A percentile compares a stretch with the other conserved stretches of the same genome.
These are phyloP conservation scores for Tetrahymena malaccensis DNA, from an alignment of 73 alveolate species.

Conservation along the genomic window DNA sequence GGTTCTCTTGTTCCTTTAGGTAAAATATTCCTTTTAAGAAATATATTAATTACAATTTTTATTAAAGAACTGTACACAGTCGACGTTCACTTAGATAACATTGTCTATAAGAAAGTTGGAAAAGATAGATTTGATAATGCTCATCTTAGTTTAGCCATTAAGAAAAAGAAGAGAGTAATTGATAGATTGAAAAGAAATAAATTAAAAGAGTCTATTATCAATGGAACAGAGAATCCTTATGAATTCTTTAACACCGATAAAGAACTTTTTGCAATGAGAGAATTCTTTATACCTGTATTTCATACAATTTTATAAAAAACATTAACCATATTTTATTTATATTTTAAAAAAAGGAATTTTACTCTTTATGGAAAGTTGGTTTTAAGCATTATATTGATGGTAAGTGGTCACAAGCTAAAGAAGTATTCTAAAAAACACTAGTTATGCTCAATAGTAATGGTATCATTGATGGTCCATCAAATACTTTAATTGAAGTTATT, in stretches of 20 bases:
- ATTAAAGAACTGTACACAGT: neutral
- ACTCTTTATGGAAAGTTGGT: conserved; percentile 52
- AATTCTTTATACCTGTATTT: neutral
- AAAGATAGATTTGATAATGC: neutral
- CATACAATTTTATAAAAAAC: neutral
- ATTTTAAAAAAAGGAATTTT: conserved; percentile 39
- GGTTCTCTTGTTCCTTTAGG: conserved; percentile 74
- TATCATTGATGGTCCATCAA: conserved; percentile 48
- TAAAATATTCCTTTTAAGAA: neutral
- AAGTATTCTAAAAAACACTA: conserved; percentile 52
- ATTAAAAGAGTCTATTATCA: neutral
- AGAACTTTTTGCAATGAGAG: conserved; percentile 1
- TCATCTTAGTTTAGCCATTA: neutral
- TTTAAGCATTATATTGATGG: conserved; percentile 75
- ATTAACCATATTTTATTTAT: neutral
- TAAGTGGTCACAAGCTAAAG: conserved; percentile 77
- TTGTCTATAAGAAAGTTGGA: neutral
- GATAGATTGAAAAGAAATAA: neutral
- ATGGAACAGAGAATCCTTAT: neutral
- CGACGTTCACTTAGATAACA: neutral
- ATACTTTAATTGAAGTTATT: conserved; percentile 41
- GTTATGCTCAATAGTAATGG: conserved; percentile 1
- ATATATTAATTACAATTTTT: neutral
- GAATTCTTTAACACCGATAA: neutral
- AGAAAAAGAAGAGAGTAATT: neutral